phyloP scores from a whole-genome alignment of 805 yeast species.

The Saccharomycopsis fibuligera region DNA sequence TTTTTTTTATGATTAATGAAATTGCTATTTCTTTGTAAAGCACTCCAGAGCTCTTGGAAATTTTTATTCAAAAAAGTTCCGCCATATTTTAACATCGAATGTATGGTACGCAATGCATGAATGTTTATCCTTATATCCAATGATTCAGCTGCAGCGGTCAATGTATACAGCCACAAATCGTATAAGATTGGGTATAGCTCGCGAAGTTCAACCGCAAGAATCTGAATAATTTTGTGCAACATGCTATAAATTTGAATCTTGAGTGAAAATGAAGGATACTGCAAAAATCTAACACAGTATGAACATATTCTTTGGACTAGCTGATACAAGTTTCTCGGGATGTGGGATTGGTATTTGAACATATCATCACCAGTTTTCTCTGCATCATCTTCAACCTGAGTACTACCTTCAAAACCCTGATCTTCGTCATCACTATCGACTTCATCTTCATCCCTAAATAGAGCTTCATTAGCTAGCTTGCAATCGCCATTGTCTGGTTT shows the following conservation, averaged over 20 bases:
- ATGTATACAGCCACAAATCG: slow-evolving; percentile 45
- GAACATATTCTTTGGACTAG: slow-evolving; percentile 54
- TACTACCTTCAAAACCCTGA: slow-evolving; percentile 26
- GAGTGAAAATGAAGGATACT: slow-evolving; percentile 57
- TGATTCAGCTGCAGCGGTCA: slow-evolving; percentile 11
- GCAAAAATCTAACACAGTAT: slow-evolving; percentile 63
- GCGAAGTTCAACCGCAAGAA: slow-evolving; percentile 44
- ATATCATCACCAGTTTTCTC: slow-evolving; percentile 25
- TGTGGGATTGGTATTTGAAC: slow-evolving; percentile 59
- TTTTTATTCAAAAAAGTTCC: slow-evolving; percentile 43
- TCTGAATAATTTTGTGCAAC: slow-evolving; percentile 38
- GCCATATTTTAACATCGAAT: slow-evolving; percentile 29
- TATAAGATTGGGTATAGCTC: slow-evolving; percentile 45
- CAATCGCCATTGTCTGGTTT: too few relatives aligned
- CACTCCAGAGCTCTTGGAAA: slow-evolving; percentile 42
- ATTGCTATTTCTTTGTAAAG: slow-evolving; percentile 12
- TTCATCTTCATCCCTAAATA: slow-evolving; percentile 35
- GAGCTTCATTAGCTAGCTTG: slow-evolving; percentile 35
- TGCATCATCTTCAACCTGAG: slow-evolving; percentile 26
- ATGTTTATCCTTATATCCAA: slow-evolving; percentile 28
- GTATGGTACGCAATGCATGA: slow-evolving; percentile 27
- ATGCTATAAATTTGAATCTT: slow-evolving; percentile 52
- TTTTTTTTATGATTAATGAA: slow-evolving; percentile 7
- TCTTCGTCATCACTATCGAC: slow-evolving; percentile 31
- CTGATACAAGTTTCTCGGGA: slow-evolving; percentile 55